Conservation (phyloP, 805 yeast species). For the Saccharomycopsis sp. region DNA sequence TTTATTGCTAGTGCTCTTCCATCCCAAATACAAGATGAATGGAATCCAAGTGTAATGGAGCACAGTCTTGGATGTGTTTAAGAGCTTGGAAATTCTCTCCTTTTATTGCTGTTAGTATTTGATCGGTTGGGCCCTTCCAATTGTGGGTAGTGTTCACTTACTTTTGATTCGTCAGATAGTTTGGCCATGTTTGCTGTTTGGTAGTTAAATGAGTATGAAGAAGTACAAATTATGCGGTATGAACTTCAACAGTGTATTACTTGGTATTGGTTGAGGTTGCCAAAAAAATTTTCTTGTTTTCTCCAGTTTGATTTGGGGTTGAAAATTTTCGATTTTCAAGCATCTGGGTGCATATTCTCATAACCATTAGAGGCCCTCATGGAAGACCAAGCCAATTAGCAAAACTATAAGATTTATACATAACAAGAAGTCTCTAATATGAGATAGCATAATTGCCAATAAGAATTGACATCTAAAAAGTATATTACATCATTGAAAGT, state of each 20-base stretch:
- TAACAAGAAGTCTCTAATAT: too few species aligned
- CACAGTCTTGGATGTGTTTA: conserved; percentile 77
- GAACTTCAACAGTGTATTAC: too few species aligned
- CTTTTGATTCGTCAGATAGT: conserved; percentile 21
- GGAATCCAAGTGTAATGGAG: conserved; percentile 98
- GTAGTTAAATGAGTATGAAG: too few species aligned
- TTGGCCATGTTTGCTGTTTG: conserved; percentile 16
- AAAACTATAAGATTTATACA: too few species aligned
- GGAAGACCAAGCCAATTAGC: too few species aligned
- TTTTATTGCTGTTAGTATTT: conserved; percentile 24
- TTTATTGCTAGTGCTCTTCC: conserved; percentile 74
- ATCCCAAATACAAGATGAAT: conserved; percentile 84
- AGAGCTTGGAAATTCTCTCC: conserved; percentile 82
- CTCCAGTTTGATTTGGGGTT: background rate
- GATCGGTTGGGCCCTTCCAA: background rate
- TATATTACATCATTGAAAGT: background rate
- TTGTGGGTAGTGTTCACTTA: conserved; percentile 2
- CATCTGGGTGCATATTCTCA: background rate
- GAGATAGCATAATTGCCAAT: too few species aligned
- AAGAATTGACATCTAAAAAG: too few species aligned
- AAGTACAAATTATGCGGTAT: too few species aligned
- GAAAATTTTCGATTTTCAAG: background rate
- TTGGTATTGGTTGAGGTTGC: too few species aligned
- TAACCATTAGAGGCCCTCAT: background rate
- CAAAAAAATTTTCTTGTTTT: background rate